Base-by-base conservation (phyloP, 139 green algal species). In the Mychonastes homosphaera region DNA sequence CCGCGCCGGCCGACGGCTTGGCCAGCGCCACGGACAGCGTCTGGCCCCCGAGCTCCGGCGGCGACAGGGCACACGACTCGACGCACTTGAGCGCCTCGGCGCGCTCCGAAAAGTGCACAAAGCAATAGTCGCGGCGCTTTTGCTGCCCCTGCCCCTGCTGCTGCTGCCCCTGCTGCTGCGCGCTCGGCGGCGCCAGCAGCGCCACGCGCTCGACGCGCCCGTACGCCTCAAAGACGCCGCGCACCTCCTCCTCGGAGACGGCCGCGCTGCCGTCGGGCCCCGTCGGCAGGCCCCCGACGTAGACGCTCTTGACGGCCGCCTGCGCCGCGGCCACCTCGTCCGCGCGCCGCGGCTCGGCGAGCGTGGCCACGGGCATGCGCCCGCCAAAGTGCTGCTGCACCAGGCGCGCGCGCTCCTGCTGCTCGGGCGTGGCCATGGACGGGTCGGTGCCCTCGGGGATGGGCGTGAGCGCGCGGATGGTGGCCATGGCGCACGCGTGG, bases 91-190 rank as follows among this genome's bases (percentile, higher is more conserved):
- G 44, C 23, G 85, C 87, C 10, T 61, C 48, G 15, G 53, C 29
- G 5, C 84, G 73, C 23, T 95, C 85, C 33, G 29, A 53, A 52
- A 86, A 95, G 68, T 91, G 81, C 43, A 95, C 71, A 57, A 95
- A 95, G 6, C 77, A 84, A 62, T 87, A 95, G 50, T 89, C 77
- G 35, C 74, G 71, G 53, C 74, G 64, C 24, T 63, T 63, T 58
- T 57, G 46, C 18, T 69, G 34, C 65, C 67, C 28, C 84, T 72
- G 21, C 81, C 70, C 26, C 7, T 49, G 43, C 43, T 19, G 43
- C 29, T 30, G 52, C 33, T 29, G 33, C 15, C 28, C 4, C 54
- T 24, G 26, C 35, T 16, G 7, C 48, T 13, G 19, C 12, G 6
- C n/a, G n/a, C n/a, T n/a, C n/a, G n/a, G n/a, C n/a, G n/a, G n/a